These are phyloP conservation scores for Chaetomiaceae sp. DNA, from an alignment of 2,329 filamentous ascomycete genomes.

Conservation along the genomic window DNA sequence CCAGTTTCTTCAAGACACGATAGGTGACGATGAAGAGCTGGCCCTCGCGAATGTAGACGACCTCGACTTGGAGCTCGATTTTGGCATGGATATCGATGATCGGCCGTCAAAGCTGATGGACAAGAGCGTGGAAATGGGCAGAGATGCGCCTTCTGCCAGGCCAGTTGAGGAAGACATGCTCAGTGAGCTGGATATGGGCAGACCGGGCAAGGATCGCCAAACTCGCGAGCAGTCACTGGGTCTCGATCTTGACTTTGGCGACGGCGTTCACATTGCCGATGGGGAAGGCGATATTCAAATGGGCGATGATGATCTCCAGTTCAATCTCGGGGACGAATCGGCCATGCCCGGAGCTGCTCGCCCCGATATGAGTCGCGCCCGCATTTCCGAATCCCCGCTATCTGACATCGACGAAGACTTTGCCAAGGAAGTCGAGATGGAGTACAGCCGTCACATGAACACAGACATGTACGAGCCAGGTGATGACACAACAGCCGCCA, in stretches of 20 bases:
- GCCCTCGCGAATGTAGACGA: conserved; percentile 57
- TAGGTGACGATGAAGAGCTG: conserved; percentile 53
- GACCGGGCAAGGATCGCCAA: conserved; percentile 51
- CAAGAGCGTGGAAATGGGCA: conserved; percentile 78
- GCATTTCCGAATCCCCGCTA: conserved; percentile 66
- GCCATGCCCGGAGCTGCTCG: conserved; percentile 42
- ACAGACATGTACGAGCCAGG: conserved; percentile 59
- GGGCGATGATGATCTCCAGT: conserved; percentile 61
- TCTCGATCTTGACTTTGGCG: conserved; percentile 48
- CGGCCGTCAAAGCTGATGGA: conserved; percentile 45
- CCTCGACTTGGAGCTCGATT: conserved; percentile 68
- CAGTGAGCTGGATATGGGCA: conserved; percentile 57
- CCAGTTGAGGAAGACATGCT: conserved; percentile 67
- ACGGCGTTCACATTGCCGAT: conserved; percentile 55
- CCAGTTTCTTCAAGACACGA: conserved; percentile 71
- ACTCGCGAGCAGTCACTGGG: conserved; percentile 51
- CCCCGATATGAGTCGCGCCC: conserved; percentile 48
- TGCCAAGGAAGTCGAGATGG: conserved; percentile 55
- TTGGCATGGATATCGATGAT: conserved; percentile 70
- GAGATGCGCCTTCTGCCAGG: conserved; percentile 70
- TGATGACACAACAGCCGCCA: conserved; percentile 50
- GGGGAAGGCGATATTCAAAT: conserved; percentile 61
- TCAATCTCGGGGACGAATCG: conserved; percentile 58
- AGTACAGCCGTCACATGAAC: conserved; percentile 49
- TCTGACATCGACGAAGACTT: conserved; percentile 65